A percentile compares a stretch with the other conserved stretches of the same genome.
phyloP scores from a whole-genome alignment of 331 rosid species.

The Ulmus americana region DNA sequence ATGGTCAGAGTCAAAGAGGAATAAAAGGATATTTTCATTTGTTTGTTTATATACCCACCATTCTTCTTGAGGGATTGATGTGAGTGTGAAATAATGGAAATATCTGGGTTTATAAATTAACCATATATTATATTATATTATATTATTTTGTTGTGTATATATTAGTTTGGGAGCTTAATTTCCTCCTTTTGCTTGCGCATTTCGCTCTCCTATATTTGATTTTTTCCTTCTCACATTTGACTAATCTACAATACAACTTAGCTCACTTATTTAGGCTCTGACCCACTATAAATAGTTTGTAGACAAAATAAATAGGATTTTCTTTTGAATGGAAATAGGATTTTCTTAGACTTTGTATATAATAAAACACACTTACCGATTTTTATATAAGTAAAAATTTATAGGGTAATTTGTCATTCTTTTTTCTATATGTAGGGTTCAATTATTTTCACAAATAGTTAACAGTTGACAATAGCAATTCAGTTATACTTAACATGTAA shows the following conservation, averaged over 20 bases:
- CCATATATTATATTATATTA: background rate
- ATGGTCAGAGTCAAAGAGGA: slow-evolving; percentile 63
- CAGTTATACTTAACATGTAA: too few relatives aligned
- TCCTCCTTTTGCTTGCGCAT: slow-evolving; percentile 15
- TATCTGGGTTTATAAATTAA: background rate
- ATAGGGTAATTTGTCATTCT: too few relatives aligned
- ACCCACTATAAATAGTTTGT: background rate
- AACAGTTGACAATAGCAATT: too few relatives aligned
- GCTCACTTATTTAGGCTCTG: slow-evolving; percentile 9
- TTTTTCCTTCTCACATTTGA: slow-evolving; percentile 6
- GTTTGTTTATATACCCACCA: slow-evolving; percentile 33
- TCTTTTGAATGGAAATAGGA: too few relatives aligned
- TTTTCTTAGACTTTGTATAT: too few relatives aligned
- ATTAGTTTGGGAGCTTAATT: slow-evolving; percentile 10
- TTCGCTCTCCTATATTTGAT: slow-evolving; percentile 6
- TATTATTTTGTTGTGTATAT: too few relatives aligned
- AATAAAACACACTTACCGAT: too few relatives aligned
- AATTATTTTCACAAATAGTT: too few relatives aligned
- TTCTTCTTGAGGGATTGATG: background rate
- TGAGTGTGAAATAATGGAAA: background rate
- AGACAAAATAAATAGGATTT: too few relatives aligned
- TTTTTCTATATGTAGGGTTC: too few relatives aligned
- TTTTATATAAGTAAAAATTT: too few relatives aligned
- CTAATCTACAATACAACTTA: slow-evolving; percentile 4
- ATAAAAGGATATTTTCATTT: slow-evolving; percentile 37